Evolutionary conservation across 2,329 filamentous ascomycete species (phyloP).

Genomic region (Xenoacremonium recifei): DNA sequence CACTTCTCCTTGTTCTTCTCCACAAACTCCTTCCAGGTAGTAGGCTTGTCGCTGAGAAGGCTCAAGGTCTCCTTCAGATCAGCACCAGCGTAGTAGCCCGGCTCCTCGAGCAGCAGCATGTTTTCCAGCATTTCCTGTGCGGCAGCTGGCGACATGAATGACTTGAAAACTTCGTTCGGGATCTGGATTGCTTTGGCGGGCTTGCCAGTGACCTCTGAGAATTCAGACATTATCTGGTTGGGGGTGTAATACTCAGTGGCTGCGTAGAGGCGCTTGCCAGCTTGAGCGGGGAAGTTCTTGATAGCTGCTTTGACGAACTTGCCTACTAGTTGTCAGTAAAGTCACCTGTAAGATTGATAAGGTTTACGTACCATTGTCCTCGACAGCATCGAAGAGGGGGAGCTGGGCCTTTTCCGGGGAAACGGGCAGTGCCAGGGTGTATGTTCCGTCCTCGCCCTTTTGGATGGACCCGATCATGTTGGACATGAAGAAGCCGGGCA

Average conservation of each 20-base stretch:
- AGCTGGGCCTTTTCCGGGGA: constrained; percentile 30
- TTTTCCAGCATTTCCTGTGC: constrained; percentile 41
- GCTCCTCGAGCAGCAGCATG: constrained; percentile 39
- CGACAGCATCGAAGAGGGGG: constrained; percentile 36
- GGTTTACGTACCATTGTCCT: constrained; percentile 39
- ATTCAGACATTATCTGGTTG: constrained; percentile 31
- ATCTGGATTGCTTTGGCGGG: constrained; percentile 29
- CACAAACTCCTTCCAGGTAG: constrained; percentile 37
- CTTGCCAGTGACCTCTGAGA: constrained; percentile 34
- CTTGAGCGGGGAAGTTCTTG: constrained; percentile 21
- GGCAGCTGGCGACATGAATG: constrained; percentile 26
- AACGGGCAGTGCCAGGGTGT: constrained; percentile 26
- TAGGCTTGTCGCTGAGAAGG: constrained; percentile 35
- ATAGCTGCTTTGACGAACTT: constrained; percentile 35
- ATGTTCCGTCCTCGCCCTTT: constrained; percentile 30
- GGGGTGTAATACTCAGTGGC: constrained; percentile 37
- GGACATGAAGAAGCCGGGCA: constrained; percentile 54
- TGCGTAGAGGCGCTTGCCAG: constrained; percentile 34
- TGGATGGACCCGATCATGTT: constrained; percentile 36
- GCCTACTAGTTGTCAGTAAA: constrained; percentile 13
- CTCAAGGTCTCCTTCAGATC: constrained; percentile 30
- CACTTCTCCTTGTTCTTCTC: constrained; percentile 30
- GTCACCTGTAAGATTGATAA: neutral
- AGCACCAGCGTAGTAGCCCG: constrained; percentile 39
- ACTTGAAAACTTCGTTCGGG: constrained; percentile 34